Evolutionary conservation across 345 rosid genomes (phyloP).

Genomic region (Iberis pinnata): DNA sequence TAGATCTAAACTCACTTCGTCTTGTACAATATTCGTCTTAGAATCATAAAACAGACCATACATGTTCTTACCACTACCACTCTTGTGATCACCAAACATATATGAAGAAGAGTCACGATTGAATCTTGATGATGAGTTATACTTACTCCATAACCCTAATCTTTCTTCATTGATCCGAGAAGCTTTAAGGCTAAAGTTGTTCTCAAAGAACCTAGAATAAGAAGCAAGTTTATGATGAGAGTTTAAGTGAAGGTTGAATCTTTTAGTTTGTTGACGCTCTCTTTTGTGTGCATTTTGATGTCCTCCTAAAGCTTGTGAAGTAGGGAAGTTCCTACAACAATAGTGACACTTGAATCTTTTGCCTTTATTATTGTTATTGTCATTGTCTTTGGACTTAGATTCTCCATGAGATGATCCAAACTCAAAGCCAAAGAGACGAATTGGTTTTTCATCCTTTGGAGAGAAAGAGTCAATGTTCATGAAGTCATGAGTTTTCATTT

Average conservation of each 20-base stretch:
- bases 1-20: slow-evolving; percentile 35
- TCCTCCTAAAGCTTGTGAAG: slow-evolving; percentile 52
- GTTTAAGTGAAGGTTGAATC: slow-evolving; percentile 31
- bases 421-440: slow-evolving; percentile 68
- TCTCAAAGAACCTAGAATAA: slow-evolving; percentile 10
- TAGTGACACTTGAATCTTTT: slow-evolving; percentile 44
- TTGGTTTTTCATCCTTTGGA: slow-evolving; percentile 37
- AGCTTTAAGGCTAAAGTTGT: slow-evolving; percentile 12
- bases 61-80: slow-evolving; percentile 7
- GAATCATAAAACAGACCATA: slow-evolving; percentile 14
- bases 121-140: slow-evolving; percentile 11
- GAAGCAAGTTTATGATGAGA: slow-evolving; percentile 19
- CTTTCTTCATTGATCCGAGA: slow-evolving; percentile 9
- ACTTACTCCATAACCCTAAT: slow-evolving; percentile 28
- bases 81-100: too few relatives aligned
- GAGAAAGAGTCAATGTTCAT: slow-evolving; percentile 54
- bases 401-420: slow-evolving; percentile 35
- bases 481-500: slow-evolving; percentile 45
- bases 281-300: slow-evolving; percentile 55
- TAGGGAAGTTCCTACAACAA: slow-evolving; percentile 36
- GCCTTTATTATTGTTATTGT: slow-evolving; percentile 20
- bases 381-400: slow-evolving; percentile 7
- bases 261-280: slow-evolving; percentile 44
- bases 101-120: slow-evolving; percentile 11
- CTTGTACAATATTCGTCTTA: slow-evolving; percentile 21